Evolutionary conservation across 768 basidiomycete genomes (phyloP), one percentile per base, ranked within the genome.

Genomic region (Leccinum pellstonianum): DNA sequence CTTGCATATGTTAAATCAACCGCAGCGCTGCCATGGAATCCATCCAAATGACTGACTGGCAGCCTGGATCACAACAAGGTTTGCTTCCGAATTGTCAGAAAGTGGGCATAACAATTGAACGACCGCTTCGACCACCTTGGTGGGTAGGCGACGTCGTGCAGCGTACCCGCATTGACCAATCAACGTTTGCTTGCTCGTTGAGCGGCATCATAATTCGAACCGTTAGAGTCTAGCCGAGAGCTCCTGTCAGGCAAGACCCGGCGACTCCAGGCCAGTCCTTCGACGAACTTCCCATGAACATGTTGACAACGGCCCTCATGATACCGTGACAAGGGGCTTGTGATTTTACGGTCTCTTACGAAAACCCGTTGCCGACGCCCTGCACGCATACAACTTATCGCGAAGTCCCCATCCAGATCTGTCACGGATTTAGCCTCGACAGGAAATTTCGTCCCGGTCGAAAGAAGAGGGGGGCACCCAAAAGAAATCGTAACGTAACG

Each of bases 401-500:
- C 29, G 29, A 17, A 50, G 43, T 9, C 12, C 58, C 59, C 43
- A 64, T 50, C 37, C 58, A 56, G 48, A 61, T 15, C 52, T 29
- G 38, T 63, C 23, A 37, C 55, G 68, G 27, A 35, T 55, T 55
- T 43, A 17, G 25, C 62, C 55, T 59, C 53, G 53, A 62, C 43
- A 59, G 47, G 60, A 56, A 61, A 69, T 64, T 52, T 60, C 52
- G n/a, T 59, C 11, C 51, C 41, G 49, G 51, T 53, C 23, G 58
- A 55, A 58, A 35, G 50, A 37, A 47, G 49, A 49, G 56, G 67
- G 62, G 62, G 10, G n/a, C 10, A 43, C 43, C 2, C 11, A 35
- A 19, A 57, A 58, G 48, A 47, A 53, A 54, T 6, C 56, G 60
- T 71, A 62, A 69, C 68, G 68, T 71, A 69, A 69, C 62, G 60